Evolutionary conservation across 2,329 filamentous ascomycete genomes (phyloP), one percentile per base, ranked within the genome.

Genomic region (Coniosporium tulheliwenetii): DNA sequence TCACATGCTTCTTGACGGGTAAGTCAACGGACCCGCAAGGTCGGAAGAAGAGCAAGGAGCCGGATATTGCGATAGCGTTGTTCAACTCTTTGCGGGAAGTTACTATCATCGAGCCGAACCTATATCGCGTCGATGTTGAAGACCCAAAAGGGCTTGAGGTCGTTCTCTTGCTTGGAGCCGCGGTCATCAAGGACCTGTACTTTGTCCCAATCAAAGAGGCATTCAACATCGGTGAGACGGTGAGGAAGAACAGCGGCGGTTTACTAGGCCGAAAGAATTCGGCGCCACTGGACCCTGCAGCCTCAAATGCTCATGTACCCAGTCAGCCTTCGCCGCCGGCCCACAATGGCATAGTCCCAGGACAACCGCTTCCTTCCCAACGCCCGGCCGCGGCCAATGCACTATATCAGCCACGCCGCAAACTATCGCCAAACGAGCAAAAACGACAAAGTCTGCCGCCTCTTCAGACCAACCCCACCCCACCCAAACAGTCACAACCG

Each of bases 111-210:
- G 84, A 98, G 60, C 84, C 89, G 5, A 96, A 96, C 55, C 69
- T 96, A 54, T 79, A 81, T 45, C 73, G 91, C 5, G 81, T 96
- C 9, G 87, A 96, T 36, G 77, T 96, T 45, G 86, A 98, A 58
- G 91, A 98, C 60, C 77, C 81, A 43, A 96, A 95, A 59, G 91
- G 91, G 0, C 66, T 96, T 3, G 91, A 98, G 56, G 74, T 96
- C 1, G 79, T 87, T 1, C 61, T 96, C 15, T 53, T 79, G 26
- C 62, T 80, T 0, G 64, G 71, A 12, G 74, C 73, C 0, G 64
- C 73, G 2, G 71, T 75, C 10, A 77, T 80, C 43, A 65, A 72
- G 16, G 75, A 79, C 49, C 60, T 79, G 5, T 79, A 70, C 57
- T 77, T 77, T 50, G 63, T 71, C 43, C 72, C 78, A 4, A 73